Evolutionary conservation across 495 filamentous ascomycete genomes (phyloP).

Genomic region (Penicilliopsis zonata): DNA sequence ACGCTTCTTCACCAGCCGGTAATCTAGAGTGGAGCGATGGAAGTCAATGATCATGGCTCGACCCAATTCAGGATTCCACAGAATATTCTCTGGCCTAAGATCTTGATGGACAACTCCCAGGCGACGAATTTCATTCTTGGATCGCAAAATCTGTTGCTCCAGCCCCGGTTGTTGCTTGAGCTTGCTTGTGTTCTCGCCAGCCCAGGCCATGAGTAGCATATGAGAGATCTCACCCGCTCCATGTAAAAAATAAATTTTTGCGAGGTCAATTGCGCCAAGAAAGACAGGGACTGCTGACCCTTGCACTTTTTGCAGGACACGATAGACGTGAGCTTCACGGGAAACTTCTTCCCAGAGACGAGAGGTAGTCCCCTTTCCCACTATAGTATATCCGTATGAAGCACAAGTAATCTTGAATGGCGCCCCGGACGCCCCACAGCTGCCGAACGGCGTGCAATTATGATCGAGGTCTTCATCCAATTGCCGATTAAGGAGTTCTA

Average conservation of each 20-base stretch:
- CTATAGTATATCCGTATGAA: constrained; percentile 21
- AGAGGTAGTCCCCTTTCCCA: constrained; percentile 26
- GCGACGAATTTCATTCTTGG: constrained; percentile 2
- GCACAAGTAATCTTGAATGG: constrained; percentile 30
- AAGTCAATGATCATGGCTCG: constrained; percentile 12
- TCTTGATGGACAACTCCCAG: constrained; percentile 10
- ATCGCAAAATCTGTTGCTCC: not conserved
- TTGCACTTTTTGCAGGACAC: constrained; percentile 2
- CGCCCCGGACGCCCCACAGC: constrained; percentile 13
- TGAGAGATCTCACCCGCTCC: not conserved
- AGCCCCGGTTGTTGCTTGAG: not conserved
- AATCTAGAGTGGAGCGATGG: constrained; percentile 5
- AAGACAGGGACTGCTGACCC: constrained; percentile 12
- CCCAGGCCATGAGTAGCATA: constrained; percentile 1
- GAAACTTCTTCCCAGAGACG: constrained; percentile 14
- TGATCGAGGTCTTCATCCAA: constrained; percentile 13
- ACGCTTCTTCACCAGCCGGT: not conserved
- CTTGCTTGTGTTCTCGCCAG: constrained; percentile 1
- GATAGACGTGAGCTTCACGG: constrained; percentile 25
- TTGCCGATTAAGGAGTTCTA: constrained; percentile 10
- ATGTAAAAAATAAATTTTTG: constrained; percentile 3
- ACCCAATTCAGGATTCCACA: constrained; percentile 9
- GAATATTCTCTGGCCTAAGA: constrained; percentile 5
- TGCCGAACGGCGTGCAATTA: constrained; percentile 11
- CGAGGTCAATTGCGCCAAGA: constrained; percentile 15